phyloP scores from a whole-genome alignment of 2,329 filamentous ascomycete species.

The Pyrenochaeta sp. region DNA sequence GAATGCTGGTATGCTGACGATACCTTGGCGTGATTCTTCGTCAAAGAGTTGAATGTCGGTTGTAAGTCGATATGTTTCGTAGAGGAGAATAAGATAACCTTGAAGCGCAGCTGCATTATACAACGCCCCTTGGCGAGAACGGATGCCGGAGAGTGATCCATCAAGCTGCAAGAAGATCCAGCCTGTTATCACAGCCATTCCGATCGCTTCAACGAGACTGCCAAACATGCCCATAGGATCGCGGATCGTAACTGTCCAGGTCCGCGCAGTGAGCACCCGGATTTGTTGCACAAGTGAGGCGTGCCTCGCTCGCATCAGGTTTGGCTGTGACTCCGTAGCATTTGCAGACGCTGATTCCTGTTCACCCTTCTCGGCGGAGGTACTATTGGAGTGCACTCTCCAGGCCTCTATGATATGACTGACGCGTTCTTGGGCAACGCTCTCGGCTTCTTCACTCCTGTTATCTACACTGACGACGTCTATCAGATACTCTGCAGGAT shows the following conservation, averaged over 20 bases:
- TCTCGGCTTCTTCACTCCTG: conserved; percentile 71
- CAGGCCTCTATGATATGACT: conserved; percentile 69
- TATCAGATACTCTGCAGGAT: conserved; percentile 79
- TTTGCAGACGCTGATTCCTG: conserved; percentile 1
- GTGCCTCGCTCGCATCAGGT: conserved; percentile 47
- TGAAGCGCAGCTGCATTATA: conserved; percentile 77
- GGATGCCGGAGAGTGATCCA: conserved; percentile 73
- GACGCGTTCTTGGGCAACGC: conserved; percentile 66
- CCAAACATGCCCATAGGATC: conserved; percentile 80
- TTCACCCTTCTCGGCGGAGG: conserved; percentile 19
- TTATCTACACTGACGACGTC: conserved; percentile 79
- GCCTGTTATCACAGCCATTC: conserved; percentile 75
- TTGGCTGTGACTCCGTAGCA: conserved; percentile 10
- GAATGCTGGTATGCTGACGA: conserved; percentile 74
- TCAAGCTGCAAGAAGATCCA: conserved; percentile 76
- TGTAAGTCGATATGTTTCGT: conserved; percentile 78
- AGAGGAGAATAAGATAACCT: conserved; percentile 78
- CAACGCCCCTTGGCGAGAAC: conserved; percentile 75
- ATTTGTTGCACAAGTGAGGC: conserved; percentile 70
- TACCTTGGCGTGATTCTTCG: conserved; percentile 76
- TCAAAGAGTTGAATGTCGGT: conserved; percentile 80
- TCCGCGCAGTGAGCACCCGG: conserved; percentile 71
- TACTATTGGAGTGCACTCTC: conserved; percentile 47
- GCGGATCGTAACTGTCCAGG: conserved; percentile 75
- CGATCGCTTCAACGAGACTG: conserved; percentile 72